Conservation (phyloP, 768 basidiomycete genomes). For the Porpolomopsis calyptriformis region DNA sequence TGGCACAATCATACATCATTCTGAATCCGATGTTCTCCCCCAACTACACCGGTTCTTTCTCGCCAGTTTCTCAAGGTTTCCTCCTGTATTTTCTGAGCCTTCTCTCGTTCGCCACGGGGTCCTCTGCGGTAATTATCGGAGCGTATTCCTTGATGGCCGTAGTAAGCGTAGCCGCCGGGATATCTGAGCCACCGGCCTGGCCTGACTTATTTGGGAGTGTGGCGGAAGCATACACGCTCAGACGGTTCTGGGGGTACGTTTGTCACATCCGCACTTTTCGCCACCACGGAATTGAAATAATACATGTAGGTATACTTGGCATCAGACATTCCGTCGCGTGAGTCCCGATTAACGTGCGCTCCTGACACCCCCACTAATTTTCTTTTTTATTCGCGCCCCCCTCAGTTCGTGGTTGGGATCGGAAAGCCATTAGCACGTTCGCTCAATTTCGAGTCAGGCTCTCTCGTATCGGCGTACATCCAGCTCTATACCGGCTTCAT, state of each 20-base stretch:
- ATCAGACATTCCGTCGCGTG: slow-evolving; percentile 28
- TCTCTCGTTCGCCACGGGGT: neutral
- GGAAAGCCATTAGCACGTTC: slow-evolving; percentile 16
- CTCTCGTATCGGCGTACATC: slow-evolving; percentile 17
- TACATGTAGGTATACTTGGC: slow-evolving; percentile 27
- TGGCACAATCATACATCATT: slow-evolving; percentile 14
- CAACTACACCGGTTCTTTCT: neutral
- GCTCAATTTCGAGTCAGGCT: slow-evolving; percentile 18
- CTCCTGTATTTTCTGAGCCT: slow-evolving; percentile 6
- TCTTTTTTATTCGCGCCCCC: neutral
- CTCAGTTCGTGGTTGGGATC: slow-evolving; percentile 19
- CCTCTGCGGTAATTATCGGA: neutral
- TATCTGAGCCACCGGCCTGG: slow-evolving; percentile 29
- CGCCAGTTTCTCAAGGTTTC: slow-evolving; percentile 14
- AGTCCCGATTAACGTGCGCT: slow-evolving; percentile 6
- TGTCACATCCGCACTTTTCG: neutral
- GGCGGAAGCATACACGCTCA: slow-evolving; percentile 27
- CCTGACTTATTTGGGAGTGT: slow-evolving; percentile 25
- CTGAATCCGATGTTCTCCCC: slow-evolving; percentile 11
- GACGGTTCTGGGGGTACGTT: slow-evolving; percentile 32
- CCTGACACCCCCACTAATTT: neutral
- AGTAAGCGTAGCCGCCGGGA: slow-evolving; percentile 15
- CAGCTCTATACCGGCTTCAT: slow-evolving; percentile 27
- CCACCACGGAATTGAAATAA: neutral
- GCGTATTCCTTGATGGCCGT: slow-evolving; percentile 12